Base-by-base conservation (phyloP, 306 rosid genomes). In the Medicago truncatula region DNA sequence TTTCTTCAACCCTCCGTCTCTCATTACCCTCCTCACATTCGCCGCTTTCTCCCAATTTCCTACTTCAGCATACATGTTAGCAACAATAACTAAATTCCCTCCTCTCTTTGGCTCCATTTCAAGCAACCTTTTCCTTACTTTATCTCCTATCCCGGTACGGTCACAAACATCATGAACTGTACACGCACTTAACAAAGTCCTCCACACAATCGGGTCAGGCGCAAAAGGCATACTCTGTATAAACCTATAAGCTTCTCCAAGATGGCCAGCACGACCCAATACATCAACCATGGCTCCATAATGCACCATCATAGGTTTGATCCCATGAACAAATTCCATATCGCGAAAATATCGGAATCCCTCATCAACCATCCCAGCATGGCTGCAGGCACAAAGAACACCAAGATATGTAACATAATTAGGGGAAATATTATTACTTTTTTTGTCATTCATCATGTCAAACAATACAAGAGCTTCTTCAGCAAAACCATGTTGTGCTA, bases 31-130 rank as follows among this genome's bases (percentile, higher is more conserved):
- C 75, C 98, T 87, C 66, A 86, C 83, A 43, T 82, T 46, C 7
- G 86, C 96, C 1, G 92, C 98, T 47, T 88, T 78, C 34, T 95
- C 92, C 98, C 98, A 95, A 96, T 83, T 86, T 65, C 98, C 97
- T 38, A 54, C 80, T 80, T 90, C 97, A 15, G 97, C 89, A 72
- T 85, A 95, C 90, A 84, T 81, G 81, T 95, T 95, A 25, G 98
- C 96, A 44, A 85, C 90, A 82, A 95, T 89, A 80, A 90, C 88
- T 2, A 88, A 82, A 77, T 95, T 95, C 61, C 90, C 94, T 52
- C 93, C 85, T 74, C 97, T 87, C 77, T 82, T 87, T 7, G 97
- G 97, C 91, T 95, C 96, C 82, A 89, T 71, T 70, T 67, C 62
- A 75, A 95, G 95, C 84, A 95, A 60, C 78, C 41, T 90, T 87